Percentiles rank a stretch among this genome's conserved stretches.
Evolutionary conservation across 164 flowering plant genomes (phyloP).

Genomic region (Dillenia suffruticosa): DNA sequence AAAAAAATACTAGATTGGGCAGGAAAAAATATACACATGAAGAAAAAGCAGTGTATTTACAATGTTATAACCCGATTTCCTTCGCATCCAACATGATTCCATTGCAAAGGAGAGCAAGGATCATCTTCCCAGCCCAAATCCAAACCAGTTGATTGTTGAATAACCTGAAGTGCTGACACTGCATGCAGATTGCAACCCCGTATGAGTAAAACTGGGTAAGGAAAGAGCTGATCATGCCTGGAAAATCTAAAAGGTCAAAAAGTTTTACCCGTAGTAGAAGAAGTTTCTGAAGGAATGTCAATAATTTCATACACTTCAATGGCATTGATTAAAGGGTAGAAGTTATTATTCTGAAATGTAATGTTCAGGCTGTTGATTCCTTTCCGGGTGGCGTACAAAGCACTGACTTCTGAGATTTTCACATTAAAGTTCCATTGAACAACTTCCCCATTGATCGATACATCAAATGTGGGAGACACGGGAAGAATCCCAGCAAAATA

Average conservation of each 20-base stretch:
- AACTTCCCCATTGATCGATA: constrained; percentile 49
- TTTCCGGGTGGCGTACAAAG: constrained; percentile 30
- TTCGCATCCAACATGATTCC: constrained; percentile 74
- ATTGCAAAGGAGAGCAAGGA: constrained; percentile 74
- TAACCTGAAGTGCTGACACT: constrained; percentile 89
- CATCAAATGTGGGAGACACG: constrained; percentile 53
- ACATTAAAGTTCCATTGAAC: constrained; percentile 51
- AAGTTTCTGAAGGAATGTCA: constrained; percentile 60
- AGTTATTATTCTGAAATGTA: constrained; percentile 46
- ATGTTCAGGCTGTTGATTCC: constrained; percentile 49
- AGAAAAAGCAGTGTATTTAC: constrained; percentile 28
- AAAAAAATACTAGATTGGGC: background rate
- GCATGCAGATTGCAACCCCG: constrained; percentile 16
- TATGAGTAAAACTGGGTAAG: background rate
- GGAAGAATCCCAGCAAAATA: constrained; percentile 86
- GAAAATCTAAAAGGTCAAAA: background rate
- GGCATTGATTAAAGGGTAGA: constrained; percentile 70
- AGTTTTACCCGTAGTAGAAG: constrained; percentile 71
- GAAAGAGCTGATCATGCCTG: background rate
- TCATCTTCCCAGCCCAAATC: constrained; percentile 88
- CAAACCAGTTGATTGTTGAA: constrained; percentile 60
- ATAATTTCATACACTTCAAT: constrained; percentile 72
- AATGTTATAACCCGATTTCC: constrained; percentile 67
- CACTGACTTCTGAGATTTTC: constrained; percentile 30
- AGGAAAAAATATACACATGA: background rate